Conservation (phyloP, 345 rosid genomes). For the Murraya paniculata region DNA sequence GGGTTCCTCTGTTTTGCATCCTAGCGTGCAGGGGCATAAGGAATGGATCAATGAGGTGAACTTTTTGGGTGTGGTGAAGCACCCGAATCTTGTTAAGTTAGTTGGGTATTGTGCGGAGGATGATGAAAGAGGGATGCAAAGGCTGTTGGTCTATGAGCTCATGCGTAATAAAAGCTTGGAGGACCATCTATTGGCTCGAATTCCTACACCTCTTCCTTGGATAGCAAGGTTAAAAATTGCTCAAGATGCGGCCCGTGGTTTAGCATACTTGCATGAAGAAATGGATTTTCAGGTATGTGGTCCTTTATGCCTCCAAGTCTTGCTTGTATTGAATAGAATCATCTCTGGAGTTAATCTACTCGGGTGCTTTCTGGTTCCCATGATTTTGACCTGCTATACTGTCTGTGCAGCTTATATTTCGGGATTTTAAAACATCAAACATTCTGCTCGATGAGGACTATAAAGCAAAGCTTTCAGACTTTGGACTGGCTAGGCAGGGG, state of each 20-base stretch:
- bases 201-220: slow-evolving; percentile 60
- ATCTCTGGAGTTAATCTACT: neutral
- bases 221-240: slow-evolving; percentile 69
- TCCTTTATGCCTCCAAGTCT: neutral
- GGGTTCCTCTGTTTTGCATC: slow-evolving; percentile 36
- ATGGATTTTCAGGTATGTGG: slow-evolving; percentile 83
- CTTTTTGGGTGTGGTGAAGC: slow-evolving; percentile 85
- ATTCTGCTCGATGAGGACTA: slow-evolving; percentile 81
- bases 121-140: slow-evolving; percentile 89
- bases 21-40: slow-evolving; percentile 95
- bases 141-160: slow-evolving; percentile 85
- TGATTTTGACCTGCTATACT: slow-evolving; percentile 13
- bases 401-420: slow-evolving; percentile 68
- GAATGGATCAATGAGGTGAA: slow-evolving; percentile 98
- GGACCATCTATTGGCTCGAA: slow-evolving; percentile 66
- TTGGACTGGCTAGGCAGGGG: slow-evolving; percentile 93
- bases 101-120: slow-evolving; percentile 95
- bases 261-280: slow-evolving; percentile 94
- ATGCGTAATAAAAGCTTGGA: slow-evolving; percentile 90
- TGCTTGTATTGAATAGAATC: neutral
- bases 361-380: neutral
- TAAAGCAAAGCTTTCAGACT: slow-evolving; percentile 91
- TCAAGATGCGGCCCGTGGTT: slow-evolving; percentile 89
- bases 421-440: slow-evolving; percentile 92
- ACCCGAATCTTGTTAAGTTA: slow-evolving; percentile 88